Evolutionary conservation across 2,329 filamentous ascomycete genomes (phyloP), one percentile per base, ranked within the genome.

Genomic region (Colletotrichum caudatum): DNA sequence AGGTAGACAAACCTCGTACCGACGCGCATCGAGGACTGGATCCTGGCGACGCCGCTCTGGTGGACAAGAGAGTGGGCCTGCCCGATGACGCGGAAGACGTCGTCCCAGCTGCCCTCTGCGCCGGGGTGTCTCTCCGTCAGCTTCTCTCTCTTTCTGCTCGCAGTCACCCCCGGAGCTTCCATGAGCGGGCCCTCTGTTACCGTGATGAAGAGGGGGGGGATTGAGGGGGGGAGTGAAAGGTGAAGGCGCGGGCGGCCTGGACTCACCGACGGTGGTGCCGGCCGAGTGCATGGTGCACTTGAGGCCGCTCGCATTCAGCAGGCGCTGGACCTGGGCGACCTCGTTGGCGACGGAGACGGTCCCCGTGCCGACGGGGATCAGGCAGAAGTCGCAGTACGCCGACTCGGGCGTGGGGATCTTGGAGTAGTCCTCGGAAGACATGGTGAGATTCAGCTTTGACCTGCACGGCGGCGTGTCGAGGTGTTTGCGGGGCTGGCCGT

Each of bases 201-300:
- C 33, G 9, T 26, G 1, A 23, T 1, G 23, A 23, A 20, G 16
- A 16, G 11, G 16, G 44, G 33, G 5, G 14, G 14, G 8, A 2
- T 9, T 2, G 18, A 6, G 9, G 1, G 44, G 12, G 20, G 26
- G 11, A 7, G 18, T n/a, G 44, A 16, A 1, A 3, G 44, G 46
- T 20, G 14, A 23, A 5, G 20, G 12, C 18, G 18, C 44, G 20
- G 16, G 9, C 26, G 20, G 16, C 5, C 8, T 20, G 8, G 11
- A 85, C 91, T 70, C 84, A 96, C 94, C 94, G 66, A 98, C 89
- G 0, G 95, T 98, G 0, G 95, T 98, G 16, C 95, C 96, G 2
- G 94, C 95, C 35, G 93, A 95, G 82, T 98, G 95, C 94, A 98
- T 96, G 58, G 88, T 91, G 80, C 95, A 95, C 74, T 90, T 91